Base-by-base conservation (phyloP, 345 rosid genomes). In the Alliaria petiolata region DNA sequence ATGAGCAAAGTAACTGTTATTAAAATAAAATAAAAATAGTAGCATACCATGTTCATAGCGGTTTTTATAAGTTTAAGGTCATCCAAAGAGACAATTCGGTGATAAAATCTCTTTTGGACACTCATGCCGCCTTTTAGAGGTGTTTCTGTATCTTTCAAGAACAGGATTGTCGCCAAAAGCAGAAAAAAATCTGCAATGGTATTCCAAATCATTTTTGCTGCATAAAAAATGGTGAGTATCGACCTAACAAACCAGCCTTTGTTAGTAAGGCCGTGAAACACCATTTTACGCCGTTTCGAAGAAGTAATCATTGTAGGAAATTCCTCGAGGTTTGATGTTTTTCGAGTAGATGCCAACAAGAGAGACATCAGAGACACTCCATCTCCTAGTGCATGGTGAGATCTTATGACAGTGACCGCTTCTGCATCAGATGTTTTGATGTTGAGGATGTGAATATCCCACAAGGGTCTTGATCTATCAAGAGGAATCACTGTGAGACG, bases 381-480 rank as follows among this genome's bases (percentile, higher is more conserved):
- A 26, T 88, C 85, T 0, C 85, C 86, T 0, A 87, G 14, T 0
- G 87, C 83, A 70, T 87, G 90, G 72, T 84, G 90, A 31, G 57
- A 44, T 46, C 85, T 49, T n/a, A 79, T 44, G 26, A 86, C 54
- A 25, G 22, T 55, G 0, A 74, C 19, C 0, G 92, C 79, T 70
- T 86, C 85, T 9, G 97, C 92, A 22, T 86, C 86, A 0, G 79
- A 70, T 14, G 88, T 86, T 69, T 66, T 81, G 15, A 85, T 56
- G 36, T 90, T 87, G 5, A 90, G 84, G 43, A 90, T 50, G 72
- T 88, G 97, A 31, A 90, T 60, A 34, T 90, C 92, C 92, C 93
- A 90, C 13, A 86, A 51, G 2, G 93, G 97, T 49, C 78, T 80
- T 7, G 89, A 77, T 34, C 49, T 4, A 69, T 87, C 90, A 38